Conservation (phyloP, 345 rosid genomes). For the Abelmoschus esculentus region DNA sequence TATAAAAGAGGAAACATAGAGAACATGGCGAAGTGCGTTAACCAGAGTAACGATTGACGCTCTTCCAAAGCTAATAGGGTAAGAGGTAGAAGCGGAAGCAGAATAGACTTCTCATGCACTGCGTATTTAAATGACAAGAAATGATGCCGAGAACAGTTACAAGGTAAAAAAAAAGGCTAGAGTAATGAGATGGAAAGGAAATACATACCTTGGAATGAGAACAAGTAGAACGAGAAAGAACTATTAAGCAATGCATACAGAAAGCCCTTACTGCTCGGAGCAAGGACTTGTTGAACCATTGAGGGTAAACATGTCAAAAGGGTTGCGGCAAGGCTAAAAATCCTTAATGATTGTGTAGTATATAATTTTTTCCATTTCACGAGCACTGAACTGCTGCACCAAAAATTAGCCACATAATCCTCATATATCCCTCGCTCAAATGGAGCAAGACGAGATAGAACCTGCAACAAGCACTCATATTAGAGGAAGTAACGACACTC, state of each 20-base stretch:
- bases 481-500: background rate
- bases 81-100: constrained; percentile 85
- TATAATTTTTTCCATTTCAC: constrained; percentile 83
- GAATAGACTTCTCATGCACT: constrained; percentile 96
- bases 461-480: constrained; percentile 33
- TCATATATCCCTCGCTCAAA: constrained; percentile 96
- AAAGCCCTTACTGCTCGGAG: constrained; percentile 79
- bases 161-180: background rate
- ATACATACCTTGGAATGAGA: constrained; percentile 77
- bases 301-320: constrained; percentile 67
- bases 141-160: constrained; percentile 1
- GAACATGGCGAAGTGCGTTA: constrained; percentile 64
- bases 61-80: constrained; percentile 62
- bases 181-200: background rate
- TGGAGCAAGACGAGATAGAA: constrained; percentile 86
- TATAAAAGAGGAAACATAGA: constrained; percentile 87
- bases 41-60: constrained; percentile 38
- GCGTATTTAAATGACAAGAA: constrained; percentile 25
- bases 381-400: constrained; percentile 77
- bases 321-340: constrained; percentile 57
- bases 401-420: constrained; percentile 94
- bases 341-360: constrained; percentile 41
- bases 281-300: constrained; percentile 73
- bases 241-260: constrained; percentile 67
- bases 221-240: constrained; percentile 76